Evolutionary conservation across 805 yeast species (phyloP).

Genomic region (Yarrowia phangngaensis): DNA sequence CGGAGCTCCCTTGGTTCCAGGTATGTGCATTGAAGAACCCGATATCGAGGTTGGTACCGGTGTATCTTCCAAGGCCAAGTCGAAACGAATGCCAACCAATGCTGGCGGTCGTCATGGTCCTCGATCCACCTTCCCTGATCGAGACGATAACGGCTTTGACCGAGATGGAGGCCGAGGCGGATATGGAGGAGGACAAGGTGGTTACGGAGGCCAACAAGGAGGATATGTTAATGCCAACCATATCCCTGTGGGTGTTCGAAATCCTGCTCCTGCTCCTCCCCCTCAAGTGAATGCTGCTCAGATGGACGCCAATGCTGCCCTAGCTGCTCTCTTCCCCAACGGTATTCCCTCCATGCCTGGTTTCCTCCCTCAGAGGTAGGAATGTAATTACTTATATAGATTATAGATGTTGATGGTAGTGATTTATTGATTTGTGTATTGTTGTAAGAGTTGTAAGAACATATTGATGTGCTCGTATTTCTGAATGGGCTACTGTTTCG

Average conservation of each 20-base stretch:
- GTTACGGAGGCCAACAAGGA: conserved; percentile 1
- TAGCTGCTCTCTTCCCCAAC: conserved; percentile 27
- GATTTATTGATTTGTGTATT: no score
- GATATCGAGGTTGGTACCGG: conserved; percentile 96
- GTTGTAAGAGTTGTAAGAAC: no score
- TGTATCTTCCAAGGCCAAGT: conserved; percentile 84
- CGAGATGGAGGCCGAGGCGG: conserved; percentile 24
- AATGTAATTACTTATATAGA: no score
- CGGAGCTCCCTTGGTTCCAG: conserved; percentile 73
- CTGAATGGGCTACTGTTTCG: no score
- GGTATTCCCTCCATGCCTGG: conserved; percentile 22
- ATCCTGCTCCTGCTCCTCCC: conserved; percentile 12
- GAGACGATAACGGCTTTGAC: conserved; percentile 1
- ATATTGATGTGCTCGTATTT: no score
- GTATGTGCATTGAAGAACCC: conserved; percentile 90
- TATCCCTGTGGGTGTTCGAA: conserved; percentile 5
- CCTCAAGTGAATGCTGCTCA: conserved; percentile 13
- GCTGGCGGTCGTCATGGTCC: conserved; percentile 75
- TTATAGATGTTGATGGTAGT: no score
- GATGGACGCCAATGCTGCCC: conserved; percentile 27
- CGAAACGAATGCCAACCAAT: conserved; percentile 89
- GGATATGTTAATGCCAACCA: conserved; percentile 21
- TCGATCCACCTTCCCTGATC: conserved; percentile 50
- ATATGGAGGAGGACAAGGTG: conserved; percentile 18
- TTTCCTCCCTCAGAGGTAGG: conserved; percentile 21